phyloP scores from a whole-genome alignment of 805 yeast species.

The Pichia kluyveri region DNA sequence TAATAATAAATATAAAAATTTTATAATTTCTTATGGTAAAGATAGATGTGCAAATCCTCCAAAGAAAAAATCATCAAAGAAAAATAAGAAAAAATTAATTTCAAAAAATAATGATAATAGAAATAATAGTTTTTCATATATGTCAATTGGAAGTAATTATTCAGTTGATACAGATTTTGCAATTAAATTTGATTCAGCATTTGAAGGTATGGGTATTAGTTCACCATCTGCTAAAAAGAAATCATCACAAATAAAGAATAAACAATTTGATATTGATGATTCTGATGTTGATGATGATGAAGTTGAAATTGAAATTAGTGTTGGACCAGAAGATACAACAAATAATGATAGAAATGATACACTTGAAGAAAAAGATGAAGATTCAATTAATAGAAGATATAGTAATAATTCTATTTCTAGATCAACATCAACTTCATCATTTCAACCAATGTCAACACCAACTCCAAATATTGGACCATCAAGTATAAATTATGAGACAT shows the following conservation, averaged over 20 bases:
- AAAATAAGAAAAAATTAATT: conserved; percentile 25
- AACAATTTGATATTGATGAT: neutral
- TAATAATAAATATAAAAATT: conserved; percentile 38
- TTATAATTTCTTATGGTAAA: conserved; percentile 55
- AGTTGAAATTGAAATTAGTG: neutral
- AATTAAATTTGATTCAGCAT: conserved; percentile 7
- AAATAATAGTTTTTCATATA: neutral
- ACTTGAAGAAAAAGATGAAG: neutral
- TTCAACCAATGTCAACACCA: neutral
- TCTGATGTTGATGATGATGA: neutral
- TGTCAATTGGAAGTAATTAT: neutral
- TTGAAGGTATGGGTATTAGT: conserved; percentile 10
- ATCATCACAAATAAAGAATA: neutral
- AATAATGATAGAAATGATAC: neutral
- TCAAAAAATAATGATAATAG: neutral
- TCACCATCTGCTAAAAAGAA: conserved; percentile 8
- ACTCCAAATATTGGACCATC: no score
- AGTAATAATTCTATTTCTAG: neutral
- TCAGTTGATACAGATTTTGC: conserved; percentile 8
- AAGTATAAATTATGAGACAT: no score
- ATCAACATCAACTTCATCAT: neutral
- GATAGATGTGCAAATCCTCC: conserved; percentile 77
- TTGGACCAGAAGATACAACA: neutral
- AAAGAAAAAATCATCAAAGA: conserved; percentile 37
- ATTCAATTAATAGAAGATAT: no score